Base-by-base conservation (phyloP, 2,329 filamentous ascomycete genomes). In the Apiospora saccharicola region DNA sequence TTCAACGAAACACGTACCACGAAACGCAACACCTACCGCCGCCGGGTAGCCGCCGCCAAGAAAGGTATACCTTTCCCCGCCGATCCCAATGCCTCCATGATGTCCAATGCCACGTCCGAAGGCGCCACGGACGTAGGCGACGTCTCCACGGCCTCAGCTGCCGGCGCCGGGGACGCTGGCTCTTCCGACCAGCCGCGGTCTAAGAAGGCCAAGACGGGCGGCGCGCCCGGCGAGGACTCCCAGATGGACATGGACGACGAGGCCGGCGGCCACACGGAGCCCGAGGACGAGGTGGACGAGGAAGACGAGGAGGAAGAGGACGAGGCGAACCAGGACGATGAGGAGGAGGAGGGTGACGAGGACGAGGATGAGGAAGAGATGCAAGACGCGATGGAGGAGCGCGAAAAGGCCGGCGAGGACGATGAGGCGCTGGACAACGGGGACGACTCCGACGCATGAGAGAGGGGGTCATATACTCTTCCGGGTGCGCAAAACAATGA, bases 1-100 rank as follows among this genome's bases (percentile, higher is more conserved):
- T 94, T 93, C 86, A 93, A 91, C 79, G 88, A 91, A 75, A 89
- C 91, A 72, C 92, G 94, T 80, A 90, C 91, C 26, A 90, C 92
- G 72, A 95, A 95, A 83, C 90, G 92, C 70, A 94, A 91, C 76
- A 90, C 88, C 22, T 93, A 94, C 82, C 89, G 92, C 70, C 89
- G 90, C 77, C 93, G 92, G 77, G 89, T 92, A 24, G 90, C 91
- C 47, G 91, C 90, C 70, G 89, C 90, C 70, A 93, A 92, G 81
- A 83, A 82, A 70, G 82, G 78, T 19, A 78, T 77, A 57, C 70
- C 77, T 19, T 71, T 74, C 37, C 77, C 78, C 3, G 79, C 70
- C 22, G 81, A 83, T 72, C 81, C 82, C 6, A 80, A 83, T 73
- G 76, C 78, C 34, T 78, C 80, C 1, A 80, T 81, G 22, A 74